Base-by-base conservation (phyloP, 345 rosid genomes). In the Corchorus capsularis region DNA sequence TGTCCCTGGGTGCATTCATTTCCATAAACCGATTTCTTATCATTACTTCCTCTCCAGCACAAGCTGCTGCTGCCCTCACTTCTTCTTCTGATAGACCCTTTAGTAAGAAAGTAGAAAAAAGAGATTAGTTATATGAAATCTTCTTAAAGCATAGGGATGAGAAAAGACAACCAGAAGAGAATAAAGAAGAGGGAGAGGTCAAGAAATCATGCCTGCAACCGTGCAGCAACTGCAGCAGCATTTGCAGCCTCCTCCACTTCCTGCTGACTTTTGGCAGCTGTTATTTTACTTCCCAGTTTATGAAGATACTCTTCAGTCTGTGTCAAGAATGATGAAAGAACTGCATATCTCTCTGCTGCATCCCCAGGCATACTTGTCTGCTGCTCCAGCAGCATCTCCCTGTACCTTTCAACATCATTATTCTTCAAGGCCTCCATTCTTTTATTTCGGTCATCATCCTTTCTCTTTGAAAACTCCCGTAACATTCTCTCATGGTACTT, bases 21-120 rank as follows among this genome's bases (percentile, higher is more conserved):
- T 96, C 99, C 87, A 71, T 81, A 85, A 96, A 96, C 69, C 81
- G 87, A 83, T 96, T 93, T 78, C 99, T 90, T 79, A 96, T 96
- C 93, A 88, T 82, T 76, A 92, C 99, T 91, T 96, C 99, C 83
- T 94, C 91, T 37, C 99, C 90, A 74, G 99, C 97, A 89, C 98
- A 96, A 78, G 94, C 79, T 35, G 98, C 99, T 71, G 96, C 98
- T 46, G 85, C 85, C 89, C 90, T 87, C 64, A 96, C 96, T 82
- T 96, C 99, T 92, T 94, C 99, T 76, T 94, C 99, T 46, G 98
- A 94, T 67, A 96, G 92, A 73, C 99, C 99, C 99, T 96, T 82
- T 82, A 74, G 56, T 79, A 65, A 82, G 65, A 22, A 63, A 69
- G 81, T 32, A 76, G 67, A 63, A 76, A 75, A 73, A 35, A 77